Conservation (phyloP, 306 rosid species). For the Notholithocarpus densiflorus region DNA sequence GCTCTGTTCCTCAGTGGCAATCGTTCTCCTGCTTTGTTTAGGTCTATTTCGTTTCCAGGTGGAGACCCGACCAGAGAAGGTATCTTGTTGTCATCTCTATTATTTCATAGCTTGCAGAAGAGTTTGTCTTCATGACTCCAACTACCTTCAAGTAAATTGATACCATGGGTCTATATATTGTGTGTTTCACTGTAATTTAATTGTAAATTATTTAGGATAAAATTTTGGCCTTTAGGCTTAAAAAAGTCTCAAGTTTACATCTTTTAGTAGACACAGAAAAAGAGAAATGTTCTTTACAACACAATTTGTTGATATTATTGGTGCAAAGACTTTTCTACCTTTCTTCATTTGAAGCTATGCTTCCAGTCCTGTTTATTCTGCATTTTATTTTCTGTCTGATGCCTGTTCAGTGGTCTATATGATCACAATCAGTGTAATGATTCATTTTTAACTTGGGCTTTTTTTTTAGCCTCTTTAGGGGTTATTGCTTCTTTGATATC, state of each 20-base stretch:
- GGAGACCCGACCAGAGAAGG: constrained; percentile 96
- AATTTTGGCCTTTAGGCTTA: not conserved
- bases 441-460: not conserved
- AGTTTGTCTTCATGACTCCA: not conserved
- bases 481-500: not conserved
- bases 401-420: not conserved
- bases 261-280: not conserved
- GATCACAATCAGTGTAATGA: not conserved
- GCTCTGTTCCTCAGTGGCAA: constrained; percentile 68
- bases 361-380: not conserved
- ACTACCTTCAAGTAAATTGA: not conserved
- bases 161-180: not conserved
- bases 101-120: constrained; percentile 24
- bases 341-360: not conserved
- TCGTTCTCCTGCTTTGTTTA: constrained; percentile 70
- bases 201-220: not conserved
- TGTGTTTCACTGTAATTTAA: not conserved
- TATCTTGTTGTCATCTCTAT: constrained; percentile 30
- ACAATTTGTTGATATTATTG: not conserved
- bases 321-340: not conserved
- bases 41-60: constrained; percentile 77
- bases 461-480: not conserved
- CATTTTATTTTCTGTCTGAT: not conserved
- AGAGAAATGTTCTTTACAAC: not conserved
- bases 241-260: not conserved